Percentiles rank a stretch among this genome's conserved stretches.
phyloP scores from a whole-genome alignment of 306 rosid genomes.

The Pterocarpus macrocarpus region DNA sequence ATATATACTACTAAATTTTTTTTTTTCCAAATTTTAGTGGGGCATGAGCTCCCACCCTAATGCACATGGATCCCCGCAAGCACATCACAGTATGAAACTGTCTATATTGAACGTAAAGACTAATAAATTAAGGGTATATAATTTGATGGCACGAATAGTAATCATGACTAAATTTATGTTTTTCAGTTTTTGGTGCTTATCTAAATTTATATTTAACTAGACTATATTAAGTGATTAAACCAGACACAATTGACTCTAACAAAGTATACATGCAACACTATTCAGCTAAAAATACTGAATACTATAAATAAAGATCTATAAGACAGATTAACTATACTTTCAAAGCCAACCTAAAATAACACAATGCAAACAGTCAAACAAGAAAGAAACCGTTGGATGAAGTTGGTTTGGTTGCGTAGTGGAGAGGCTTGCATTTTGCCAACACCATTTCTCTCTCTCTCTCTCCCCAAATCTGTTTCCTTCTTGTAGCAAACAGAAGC shows the following conservation, averaged over 20 bases:
- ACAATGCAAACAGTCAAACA: neutral
- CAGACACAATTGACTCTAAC: neutral
- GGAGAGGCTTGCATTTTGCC: constrained; percentile 59
- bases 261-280: neutral
- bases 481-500: constrained; percentile 34
- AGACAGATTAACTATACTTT: neutral
- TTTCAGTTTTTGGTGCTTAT: neutral
- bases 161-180: neutral
- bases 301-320: constrained; percentile 25
- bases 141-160: neutral
- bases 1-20: too few relatives aligned
- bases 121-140: neutral
- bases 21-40: too few relatives aligned
- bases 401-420: constrained; percentile 17
- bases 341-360: constrained; percentile 34
- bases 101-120: neutral
- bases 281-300: constrained; percentile 9
- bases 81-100: neutral
- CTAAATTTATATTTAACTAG: neutral
- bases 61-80: neutral
- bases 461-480: neutral
- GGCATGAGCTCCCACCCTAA: too few relatives aligned
- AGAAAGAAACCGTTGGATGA: neutral
- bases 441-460: neutral
- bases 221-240: neutral